phyloP scores from a whole-genome alignment of 306 rosid species.

The Trifolium repens region DNA sequence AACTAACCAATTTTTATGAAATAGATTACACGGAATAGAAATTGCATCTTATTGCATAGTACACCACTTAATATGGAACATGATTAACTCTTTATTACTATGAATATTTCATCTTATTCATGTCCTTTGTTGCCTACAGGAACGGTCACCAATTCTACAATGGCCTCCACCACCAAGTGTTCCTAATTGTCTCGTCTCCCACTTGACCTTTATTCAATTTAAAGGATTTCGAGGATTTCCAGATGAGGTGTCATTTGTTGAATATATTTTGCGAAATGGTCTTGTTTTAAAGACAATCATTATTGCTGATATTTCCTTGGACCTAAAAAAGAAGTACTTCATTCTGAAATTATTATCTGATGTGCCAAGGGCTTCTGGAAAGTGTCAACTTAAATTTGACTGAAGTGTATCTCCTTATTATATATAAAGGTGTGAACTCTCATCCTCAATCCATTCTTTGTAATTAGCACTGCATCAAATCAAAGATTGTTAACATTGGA shows the following conservation, averaged over 20 bases:
- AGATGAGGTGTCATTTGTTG: slow-evolving; percentile 5
- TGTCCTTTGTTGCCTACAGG: not conserved
- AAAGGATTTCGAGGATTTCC: not conserved
- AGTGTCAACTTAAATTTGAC: not conserved
- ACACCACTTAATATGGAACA: too few relatives aligned
- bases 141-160: not conserved
- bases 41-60: too few relatives aligned
- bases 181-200: slow-evolving; percentile 9
- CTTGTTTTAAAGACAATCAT: slow-evolving; percentile 8
- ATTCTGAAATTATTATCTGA: not conserved
- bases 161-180: not conserved
- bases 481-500: too few relatives aligned
- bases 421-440: too few relatives aligned
- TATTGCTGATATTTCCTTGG: not conserved
- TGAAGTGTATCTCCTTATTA: not conserved
- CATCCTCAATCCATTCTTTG: too few relatives aligned
- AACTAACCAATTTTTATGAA: too few relatives aligned
- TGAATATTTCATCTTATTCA: not conserved
- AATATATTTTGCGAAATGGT: not conserved
- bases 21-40: too few relatives aligned
- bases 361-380: not conserved
- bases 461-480: too few relatives aligned
- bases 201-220: not conserved
- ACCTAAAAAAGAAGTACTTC: not conserved
- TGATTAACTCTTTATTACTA: not conserved